Conservation (phyloP, 2,329 filamentous ascomycete genomes). For the Colletotrichum neosansevieriae region DNA sequence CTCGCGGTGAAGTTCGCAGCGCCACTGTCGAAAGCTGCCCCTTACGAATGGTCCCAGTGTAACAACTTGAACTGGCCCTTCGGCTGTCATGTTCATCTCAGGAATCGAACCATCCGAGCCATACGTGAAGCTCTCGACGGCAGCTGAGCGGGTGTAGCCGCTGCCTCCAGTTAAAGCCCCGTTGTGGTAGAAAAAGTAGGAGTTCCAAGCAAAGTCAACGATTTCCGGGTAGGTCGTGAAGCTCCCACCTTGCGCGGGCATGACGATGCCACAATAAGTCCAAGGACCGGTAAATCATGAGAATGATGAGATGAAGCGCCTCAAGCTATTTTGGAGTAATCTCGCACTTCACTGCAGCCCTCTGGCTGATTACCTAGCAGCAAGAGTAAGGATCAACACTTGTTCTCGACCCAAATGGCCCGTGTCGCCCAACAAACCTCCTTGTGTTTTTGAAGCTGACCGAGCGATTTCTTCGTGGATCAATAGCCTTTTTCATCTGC, state of each 20-base stretch:
- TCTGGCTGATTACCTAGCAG: too few species aligned
- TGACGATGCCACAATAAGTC: background rate
- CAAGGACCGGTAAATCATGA: background rate
- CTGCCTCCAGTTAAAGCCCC: background rate
- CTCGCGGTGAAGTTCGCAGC: background rate
- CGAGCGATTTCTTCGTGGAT: too few species aligned
- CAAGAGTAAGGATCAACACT: too few species aligned
- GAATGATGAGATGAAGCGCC: too few species aligned
- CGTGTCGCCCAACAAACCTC: too few species aligned
- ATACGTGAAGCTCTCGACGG: background rate
- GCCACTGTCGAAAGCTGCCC: background rate
- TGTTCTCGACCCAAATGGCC: too few species aligned
- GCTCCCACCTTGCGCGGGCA: background rate
- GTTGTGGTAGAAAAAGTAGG: constrained; percentile 2
- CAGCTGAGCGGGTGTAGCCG: background rate
- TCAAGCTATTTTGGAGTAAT: too few species aligned
- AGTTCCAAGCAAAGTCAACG: background rate
- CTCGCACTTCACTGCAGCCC: too few species aligned
- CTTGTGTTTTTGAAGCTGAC: too few species aligned
- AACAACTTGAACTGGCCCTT: background rate
- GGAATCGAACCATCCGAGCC: background rate
- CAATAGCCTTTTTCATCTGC: too few species aligned
- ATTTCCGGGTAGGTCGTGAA: background rate
- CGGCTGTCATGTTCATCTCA: background rate
- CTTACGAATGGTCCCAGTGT: background rate